phyloP scores from a whole-genome alignment of 2,329 filamentous ascomycete genomes.

The Cercospora berteroae region DNA sequence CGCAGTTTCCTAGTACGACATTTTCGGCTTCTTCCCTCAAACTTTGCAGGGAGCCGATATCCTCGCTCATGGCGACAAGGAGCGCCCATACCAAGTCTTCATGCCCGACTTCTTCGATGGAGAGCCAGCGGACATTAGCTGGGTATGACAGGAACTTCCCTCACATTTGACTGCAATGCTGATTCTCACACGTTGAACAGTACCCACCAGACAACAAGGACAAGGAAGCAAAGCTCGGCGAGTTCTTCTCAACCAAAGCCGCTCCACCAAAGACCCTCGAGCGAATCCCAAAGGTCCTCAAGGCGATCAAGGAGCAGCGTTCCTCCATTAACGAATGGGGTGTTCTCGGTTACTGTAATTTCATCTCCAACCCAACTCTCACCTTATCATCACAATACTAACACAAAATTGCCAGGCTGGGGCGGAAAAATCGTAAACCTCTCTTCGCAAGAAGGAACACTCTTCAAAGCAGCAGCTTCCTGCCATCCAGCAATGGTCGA shows the following conservation, averaged over 20 bases:
- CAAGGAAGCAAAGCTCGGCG: slow-evolving; percentile 58
- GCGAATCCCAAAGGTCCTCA: slow-evolving; percentile 55
- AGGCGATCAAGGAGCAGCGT: slow-evolving; percentile 53
- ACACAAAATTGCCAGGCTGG: slow-evolving; percentile 14
- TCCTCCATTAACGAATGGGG: slow-evolving; percentile 55
- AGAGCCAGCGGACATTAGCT: slow-evolving; percentile 58
- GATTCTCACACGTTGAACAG: background rate
- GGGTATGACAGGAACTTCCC: background rate
- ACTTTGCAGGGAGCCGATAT: slow-evolving; percentile 64
- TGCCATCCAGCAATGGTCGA: slow-evolving; percentile 62
- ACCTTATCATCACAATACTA: slow-evolving; percentile 30
- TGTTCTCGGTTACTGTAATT: slow-evolving; percentile 61
- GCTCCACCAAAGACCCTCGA: slow-evolving; percentile 58
- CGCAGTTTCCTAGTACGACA: slow-evolving; percentile 47
- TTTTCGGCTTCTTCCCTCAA: slow-evolving; percentile 64
- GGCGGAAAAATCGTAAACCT: slow-evolving; percentile 55
- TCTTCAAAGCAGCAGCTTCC: slow-evolving; percentile 58
- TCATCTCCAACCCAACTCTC: slow-evolving; percentile 33
- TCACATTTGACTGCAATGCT: background rate
- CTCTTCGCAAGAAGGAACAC: slow-evolving; percentile 50
- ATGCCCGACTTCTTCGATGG: slow-evolving; percentile 91
- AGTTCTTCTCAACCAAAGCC: slow-evolving; percentile 58
- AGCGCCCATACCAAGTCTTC: slow-evolving; percentile 75
- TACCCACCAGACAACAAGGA: slow-evolving; percentile 55
- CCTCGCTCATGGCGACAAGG: slow-evolving; percentile 61